Evolutionary conservation across 2,329 filamentous ascomycete species (phyloP).

Genomic region (Myriosclerotinia duriaeana): DNA sequence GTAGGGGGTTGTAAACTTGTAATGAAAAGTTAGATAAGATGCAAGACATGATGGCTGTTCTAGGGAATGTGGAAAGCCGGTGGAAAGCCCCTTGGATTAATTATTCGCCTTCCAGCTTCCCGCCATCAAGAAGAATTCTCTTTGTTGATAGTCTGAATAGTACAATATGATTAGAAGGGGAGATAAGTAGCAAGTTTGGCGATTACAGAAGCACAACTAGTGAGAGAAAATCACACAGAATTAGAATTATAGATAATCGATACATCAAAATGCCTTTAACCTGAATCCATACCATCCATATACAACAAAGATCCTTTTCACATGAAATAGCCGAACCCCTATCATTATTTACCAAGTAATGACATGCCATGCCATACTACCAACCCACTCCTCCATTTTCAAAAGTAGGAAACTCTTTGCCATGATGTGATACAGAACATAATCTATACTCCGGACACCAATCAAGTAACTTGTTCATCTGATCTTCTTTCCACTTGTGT

Average conservation of each 20-base stretch:
- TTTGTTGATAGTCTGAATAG: background rate
- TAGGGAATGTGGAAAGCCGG: constrained; percentile 9
- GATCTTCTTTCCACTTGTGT: constrained; percentile 34
- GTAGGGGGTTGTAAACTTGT: background rate
- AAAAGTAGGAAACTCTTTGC: constrained; percentile 13
- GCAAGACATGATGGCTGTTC: constrained; percentile 13
- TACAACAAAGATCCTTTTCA: constrained; percentile 8
- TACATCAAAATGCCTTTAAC: constrained; percentile 1
- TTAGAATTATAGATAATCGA: background rate
- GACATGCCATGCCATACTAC: background rate
- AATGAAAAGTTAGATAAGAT: background rate
- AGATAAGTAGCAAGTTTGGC: too few relatives aligned
- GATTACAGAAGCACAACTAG: background rate
- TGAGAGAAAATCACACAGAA: background rate
- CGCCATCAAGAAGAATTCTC: background rate
- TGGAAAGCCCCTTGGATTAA: background rate
- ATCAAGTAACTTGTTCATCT: constrained; percentile 31
- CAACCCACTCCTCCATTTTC: constrained; percentile 16
- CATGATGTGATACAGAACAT: constrained; percentile 26
- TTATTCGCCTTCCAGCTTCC: background rate
- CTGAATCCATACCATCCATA: constrained; percentile 3
- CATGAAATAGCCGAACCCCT: constrained; percentile 15
- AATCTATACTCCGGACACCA: constrained; percentile 37
- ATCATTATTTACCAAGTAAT: constrained; percentile 8
- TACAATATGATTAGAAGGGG: background rate